A percentile compares a stretch with the other conserved stretches of the same genome.
Conservation (phyloP, 1,284 basidiomycete genomes). For the Golubevia sp. region DNA sequence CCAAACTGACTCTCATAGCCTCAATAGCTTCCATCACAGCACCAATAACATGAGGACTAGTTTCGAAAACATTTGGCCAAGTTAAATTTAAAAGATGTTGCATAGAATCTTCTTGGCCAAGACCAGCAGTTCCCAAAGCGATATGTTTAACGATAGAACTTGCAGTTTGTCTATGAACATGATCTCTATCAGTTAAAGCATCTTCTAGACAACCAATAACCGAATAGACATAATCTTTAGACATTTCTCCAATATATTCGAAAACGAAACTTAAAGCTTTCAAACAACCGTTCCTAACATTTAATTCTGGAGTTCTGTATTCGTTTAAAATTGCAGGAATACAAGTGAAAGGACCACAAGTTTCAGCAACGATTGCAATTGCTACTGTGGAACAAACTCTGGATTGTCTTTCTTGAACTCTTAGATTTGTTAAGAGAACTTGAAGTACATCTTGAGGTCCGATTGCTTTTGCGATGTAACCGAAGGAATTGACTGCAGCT, state of each 20-base stretch:
- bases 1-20: conserved; percentile 51
- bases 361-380: conserved; percentile 60
- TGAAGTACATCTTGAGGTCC: conserved; percentile 60
- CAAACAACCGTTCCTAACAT: conserved; percentile 56
- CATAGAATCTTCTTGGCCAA: conserved; percentile 54
- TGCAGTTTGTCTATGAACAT: conserved; percentile 57
- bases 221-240: conserved; percentile 59
- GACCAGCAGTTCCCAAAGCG: conserved; percentile 52
- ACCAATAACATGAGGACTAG: conserved; percentile 55
- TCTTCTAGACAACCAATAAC: conserved; percentile 53
- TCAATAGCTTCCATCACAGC: conserved; percentile 59
- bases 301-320: conserved; percentile 58
- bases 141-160: conserved; percentile 58
- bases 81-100: conserved; percentile 57
- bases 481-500: conserved; percentile 59
- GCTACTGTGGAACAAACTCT: conserved; percentile 60
- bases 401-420: conserved; percentile 58
- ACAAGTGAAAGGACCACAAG: conserved; percentile 57
- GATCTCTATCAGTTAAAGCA: conserved; percentile 56
- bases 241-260: conserved; percentile 61
- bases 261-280: conserved; percentile 58
- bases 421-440: conserved; percentile 57
- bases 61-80: conserved; percentile 60
- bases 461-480: conserved; percentile 58
- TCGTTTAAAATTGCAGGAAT: conserved; percentile 59